Conservation (phyloP, 2,329 filamentous ascomycete genomes). For the Cladophialophora immunda region DNA sequence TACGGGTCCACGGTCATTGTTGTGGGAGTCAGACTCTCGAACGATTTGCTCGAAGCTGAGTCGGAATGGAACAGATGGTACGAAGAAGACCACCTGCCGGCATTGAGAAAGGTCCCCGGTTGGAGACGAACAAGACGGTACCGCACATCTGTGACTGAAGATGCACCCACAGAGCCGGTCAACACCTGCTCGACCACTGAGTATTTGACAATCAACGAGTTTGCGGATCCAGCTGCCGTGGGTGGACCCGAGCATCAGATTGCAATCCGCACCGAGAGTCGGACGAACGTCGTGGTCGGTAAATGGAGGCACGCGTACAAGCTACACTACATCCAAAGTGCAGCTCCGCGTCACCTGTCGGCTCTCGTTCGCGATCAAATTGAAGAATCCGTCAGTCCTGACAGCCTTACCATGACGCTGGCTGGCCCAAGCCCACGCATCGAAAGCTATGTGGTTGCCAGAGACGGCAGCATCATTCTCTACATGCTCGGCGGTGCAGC, state of each 20-base stretch:
- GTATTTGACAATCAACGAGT: constrained; percentile 77
- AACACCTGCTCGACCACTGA: constrained; percentile 57
- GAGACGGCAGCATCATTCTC: constrained; percentile 70
- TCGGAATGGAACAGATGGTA: constrained; percentile 25
- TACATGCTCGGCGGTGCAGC: constrained; percentile 80
- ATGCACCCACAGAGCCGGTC: constrained; percentile 36
- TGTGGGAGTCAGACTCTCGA: constrained; percentile 5
- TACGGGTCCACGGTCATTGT: constrained; percentile 9
- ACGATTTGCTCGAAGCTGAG: constrained; percentile 9
- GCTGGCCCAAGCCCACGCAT: constrained; percentile 56
- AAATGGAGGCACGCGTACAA: constrained; percentile 67
- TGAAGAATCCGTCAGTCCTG: constrained; percentile 62
- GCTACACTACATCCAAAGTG: constrained; percentile 81
- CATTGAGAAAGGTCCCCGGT: constrained; percentile 74
- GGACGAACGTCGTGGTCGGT: constrained; percentile 57
- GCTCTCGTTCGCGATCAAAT: constrained; percentile 68
- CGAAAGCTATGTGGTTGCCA: constrained; percentile 71
- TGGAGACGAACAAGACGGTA: constrained; percentile 80
- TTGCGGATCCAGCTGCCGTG: constrained; percentile 71
- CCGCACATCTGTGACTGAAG: constrained; percentile 70
- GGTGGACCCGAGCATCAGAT: constrained; percentile 23
- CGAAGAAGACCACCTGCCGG: constrained; percentile 23
- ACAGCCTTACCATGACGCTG: constrained; percentile 64
- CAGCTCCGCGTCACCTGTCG: constrained; percentile 52
- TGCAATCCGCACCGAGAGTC: constrained; percentile 15